Conservation (phyloP, 495 filamentous ascomycete genomes). For the Talaromyces thailandensis region DNA sequence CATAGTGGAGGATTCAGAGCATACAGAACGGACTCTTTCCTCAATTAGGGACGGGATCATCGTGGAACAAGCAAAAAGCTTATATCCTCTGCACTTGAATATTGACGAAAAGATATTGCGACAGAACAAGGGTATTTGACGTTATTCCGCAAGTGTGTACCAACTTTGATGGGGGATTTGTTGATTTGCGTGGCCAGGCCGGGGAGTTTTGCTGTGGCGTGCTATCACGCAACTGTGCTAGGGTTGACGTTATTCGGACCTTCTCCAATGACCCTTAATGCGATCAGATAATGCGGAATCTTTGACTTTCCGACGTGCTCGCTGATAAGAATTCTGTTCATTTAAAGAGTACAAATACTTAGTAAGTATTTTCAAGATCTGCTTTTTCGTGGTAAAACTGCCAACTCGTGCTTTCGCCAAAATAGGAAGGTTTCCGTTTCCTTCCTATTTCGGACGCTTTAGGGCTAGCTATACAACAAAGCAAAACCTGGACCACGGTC, state of each 20-base stretch:
- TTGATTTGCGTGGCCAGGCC: background rate
- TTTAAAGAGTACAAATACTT: no score
- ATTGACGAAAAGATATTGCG: background rate
- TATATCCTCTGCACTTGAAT: background rate
- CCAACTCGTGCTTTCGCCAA: background rate
- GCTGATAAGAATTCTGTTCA: background rate
- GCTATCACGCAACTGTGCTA: background rate
- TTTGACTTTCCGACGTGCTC: no score
- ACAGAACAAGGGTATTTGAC: background rate
- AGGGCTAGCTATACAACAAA: background rate
- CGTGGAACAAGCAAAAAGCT: background rate
- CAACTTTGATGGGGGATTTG: background rate
- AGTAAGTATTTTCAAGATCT: no score
- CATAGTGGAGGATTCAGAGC: background rate
- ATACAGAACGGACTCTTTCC: background rate
- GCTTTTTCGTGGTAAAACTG: no score
- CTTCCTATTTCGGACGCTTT: background rate
- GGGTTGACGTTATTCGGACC: conserved; percentile 3
- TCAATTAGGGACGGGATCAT: background rate
- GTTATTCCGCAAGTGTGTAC: background rate
- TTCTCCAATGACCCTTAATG: background rate
- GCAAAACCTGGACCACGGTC: background rate
- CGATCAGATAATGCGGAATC: background rate
- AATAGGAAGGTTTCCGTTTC: background rate
- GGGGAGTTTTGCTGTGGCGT: background rate